Conservation (phyloP, 345 rosid species). For the Arabis alpina region DNA sequence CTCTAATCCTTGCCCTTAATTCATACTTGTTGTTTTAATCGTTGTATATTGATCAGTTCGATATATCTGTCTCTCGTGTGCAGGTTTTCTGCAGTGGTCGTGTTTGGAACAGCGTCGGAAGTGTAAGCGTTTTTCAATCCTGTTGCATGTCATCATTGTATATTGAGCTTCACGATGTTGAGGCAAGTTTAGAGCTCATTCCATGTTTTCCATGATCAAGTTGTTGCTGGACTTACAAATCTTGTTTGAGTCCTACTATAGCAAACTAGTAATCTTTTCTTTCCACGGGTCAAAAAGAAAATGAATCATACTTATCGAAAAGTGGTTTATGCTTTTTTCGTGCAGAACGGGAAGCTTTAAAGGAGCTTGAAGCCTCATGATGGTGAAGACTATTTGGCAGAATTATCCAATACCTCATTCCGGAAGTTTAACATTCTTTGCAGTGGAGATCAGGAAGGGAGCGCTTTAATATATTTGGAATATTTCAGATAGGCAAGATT, state of each 20-base stretch:
- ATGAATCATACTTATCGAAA: conserved; percentile 1
- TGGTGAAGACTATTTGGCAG: conserved; percentile 76
- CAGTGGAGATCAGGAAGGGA: conserved; percentile 86
- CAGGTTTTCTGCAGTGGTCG: too few species aligned
- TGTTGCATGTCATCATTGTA: too few species aligned
- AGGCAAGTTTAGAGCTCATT: conserved; percentile 49
- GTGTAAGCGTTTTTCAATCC: too few species aligned
- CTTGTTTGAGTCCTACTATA: background rate
- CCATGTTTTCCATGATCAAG: background rate
- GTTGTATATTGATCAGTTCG: too few species aligned
- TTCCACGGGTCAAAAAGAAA: background rate
- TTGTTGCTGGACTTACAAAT: too few species aligned
- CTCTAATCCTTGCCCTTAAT: too few species aligned
- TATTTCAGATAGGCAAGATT: conserved; percentile 85
- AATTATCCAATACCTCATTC: conserved; percentile 76
- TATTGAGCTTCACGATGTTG: conserved; percentile 84
- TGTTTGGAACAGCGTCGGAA: too few species aligned
- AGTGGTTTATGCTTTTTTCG: background rate
- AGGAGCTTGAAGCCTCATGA: conserved; percentile 77
- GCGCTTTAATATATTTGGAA: conserved; percentile 89
- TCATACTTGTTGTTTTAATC: too few species aligned
- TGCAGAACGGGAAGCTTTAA: conserved; percentile 78
- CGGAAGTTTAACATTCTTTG: conserved; percentile 87
- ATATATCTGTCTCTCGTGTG: too few species aligned
- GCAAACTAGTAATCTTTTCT: background rate